A percentile compares a stretch with the other conserved stretches of the same genome.
These are phyloP conservation scores for Tolypocladium cylindrosporum DNA, from an alignment of 2,329 filamentous ascomycete species.

Conservation along the genomic window DNA sequence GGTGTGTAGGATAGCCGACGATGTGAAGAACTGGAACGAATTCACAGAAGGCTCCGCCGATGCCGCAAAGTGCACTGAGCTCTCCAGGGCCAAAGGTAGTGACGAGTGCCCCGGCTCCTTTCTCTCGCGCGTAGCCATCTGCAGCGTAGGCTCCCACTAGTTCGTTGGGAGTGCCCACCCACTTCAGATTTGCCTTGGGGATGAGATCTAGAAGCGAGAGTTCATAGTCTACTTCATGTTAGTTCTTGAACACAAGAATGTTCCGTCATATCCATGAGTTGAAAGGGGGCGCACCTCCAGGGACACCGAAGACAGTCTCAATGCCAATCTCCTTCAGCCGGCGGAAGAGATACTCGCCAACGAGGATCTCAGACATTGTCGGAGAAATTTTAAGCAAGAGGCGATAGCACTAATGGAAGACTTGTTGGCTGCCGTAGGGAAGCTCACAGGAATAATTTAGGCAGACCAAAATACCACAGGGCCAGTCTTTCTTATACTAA, in stretches of 20 bases:
- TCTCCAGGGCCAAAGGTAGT: constrained; percentile 54
- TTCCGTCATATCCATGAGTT: neutral
- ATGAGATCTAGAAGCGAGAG: constrained; percentile 26
- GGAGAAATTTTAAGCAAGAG: neutral
- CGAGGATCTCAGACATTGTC: neutral
- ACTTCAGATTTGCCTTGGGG: constrained; percentile 23
- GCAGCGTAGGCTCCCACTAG: constrained; percentile 47
- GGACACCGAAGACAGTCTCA: constrained; percentile 42
- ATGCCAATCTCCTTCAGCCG: constrained; percentile 50
- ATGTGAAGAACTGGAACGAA: neutral
- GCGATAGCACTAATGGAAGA: neutral
- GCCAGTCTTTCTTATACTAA: neutral
- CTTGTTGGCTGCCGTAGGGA: neutral
- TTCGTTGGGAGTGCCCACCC: constrained; percentile 47
- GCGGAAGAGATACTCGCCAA: constrained; percentile 42
- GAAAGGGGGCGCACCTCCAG: constrained; percentile 17
- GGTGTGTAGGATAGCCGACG: neutral
- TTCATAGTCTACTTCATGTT: constrained; percentile 18
- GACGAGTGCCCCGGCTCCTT: constrained; percentile 37
- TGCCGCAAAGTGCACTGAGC: constrained; percentile 10
- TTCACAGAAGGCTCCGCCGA: neutral
- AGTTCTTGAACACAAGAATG: neutral
- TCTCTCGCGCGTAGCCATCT: constrained; percentile 47
- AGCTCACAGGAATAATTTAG: neutral
- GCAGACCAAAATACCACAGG: neutral